Evolutionary conservation across 2,329 filamentous ascomycete species (phyloP), one percentile per base, ranked within the genome.

Genomic region (Penicillium janthinellum): DNA sequence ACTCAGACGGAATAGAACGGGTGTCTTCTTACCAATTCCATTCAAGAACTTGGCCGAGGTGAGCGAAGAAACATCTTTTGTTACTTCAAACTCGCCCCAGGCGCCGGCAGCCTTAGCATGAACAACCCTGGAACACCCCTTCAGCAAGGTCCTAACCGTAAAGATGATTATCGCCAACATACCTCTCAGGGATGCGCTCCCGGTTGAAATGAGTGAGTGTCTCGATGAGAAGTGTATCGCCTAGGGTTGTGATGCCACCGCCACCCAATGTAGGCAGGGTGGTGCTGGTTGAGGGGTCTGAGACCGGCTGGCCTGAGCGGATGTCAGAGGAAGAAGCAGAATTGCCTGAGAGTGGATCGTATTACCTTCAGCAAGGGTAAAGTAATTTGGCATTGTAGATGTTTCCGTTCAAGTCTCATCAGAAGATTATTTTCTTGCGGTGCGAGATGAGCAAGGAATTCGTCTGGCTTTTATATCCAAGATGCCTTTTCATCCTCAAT

Each of bases 151-250:
- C 5, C 31, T 25, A 4, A 4, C 8, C 15, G 12, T 14, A 25
- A 12, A 8, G 25, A 38, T 4, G 28, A 28, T 1, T 7, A n/a
- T 22, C 15, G 22, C 3, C 15, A 8, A 20, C 53, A 34, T 22
- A 71, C 71, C 85, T 75, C 70, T 87, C 86, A 0, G 86, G 86
- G 17, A 88, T 88, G 22, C 86, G 76, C 71, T 88, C 85, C 6
- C 85, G 80, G 59, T 84, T 81, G 67, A 88, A 88, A 67, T 88
- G 85, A 1, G 86, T 81, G 0, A 88, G 73, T 0, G 83, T 81
- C 62, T 88, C 84, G 58, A 88, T 82, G n/a, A 88, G 69, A 54
- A 86, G 84, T n/a, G 84, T 86, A 65, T 87, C 84, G 60, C 83
- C 79, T 0, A 87, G 74, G 1, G 82, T 72, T 1, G 77, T 74